Conservation (phyloP, 169 alveolate genomes). For the Plasmodium blacklocki region DNA sequence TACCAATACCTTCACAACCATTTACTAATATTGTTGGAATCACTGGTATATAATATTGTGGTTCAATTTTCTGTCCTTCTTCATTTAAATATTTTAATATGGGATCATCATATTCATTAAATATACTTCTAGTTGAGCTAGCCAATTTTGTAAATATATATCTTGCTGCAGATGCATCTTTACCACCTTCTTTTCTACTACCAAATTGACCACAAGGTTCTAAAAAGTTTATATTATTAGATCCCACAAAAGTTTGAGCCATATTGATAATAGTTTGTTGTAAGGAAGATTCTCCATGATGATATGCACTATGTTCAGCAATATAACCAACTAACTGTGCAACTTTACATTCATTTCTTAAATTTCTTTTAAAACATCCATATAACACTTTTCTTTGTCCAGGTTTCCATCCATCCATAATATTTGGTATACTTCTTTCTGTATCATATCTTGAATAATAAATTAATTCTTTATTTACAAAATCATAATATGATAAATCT, state of each 20-base stretch:
- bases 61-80: constrained; percentile 99
- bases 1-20: constrained; percentile 99
- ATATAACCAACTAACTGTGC: constrained; percentile 96
- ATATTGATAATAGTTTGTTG: constrained; percentile 97
- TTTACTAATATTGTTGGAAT: constrained; percentile 98
- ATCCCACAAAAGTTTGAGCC: constrained; percentile 99
- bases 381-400: constrained; percentile 99
- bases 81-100: constrained; percentile 92
- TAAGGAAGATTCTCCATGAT: constrained; percentile 99
- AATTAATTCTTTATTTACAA: constrained; percentile 98
- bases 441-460: constrained; percentile 98
- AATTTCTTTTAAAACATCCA: constrained; percentile 96
- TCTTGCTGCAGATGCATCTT: constrained; percentile 97
- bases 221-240: constrained; percentile 91
- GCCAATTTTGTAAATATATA: constrained; percentile 94
- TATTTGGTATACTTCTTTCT: constrained; percentile 97
- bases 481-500: constrained; percentile 93
- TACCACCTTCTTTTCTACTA: constrained; percentile 98
- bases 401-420: constrained; percentile 99
- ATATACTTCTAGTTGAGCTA: constrained; percentile 91
- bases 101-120: constrained; percentile 95
- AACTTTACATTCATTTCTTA: constrained; percentile 96
- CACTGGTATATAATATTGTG: constrained; percentile 98
- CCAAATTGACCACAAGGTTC: constrained; percentile 99
- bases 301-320: constrained; percentile 99